A percentile compares a stretch with the other conserved stretches of the same genome.
phyloP scores from a whole-genome alignment of 139 green algal species.

The Deuterostichococcus epilithicus region DNA sequence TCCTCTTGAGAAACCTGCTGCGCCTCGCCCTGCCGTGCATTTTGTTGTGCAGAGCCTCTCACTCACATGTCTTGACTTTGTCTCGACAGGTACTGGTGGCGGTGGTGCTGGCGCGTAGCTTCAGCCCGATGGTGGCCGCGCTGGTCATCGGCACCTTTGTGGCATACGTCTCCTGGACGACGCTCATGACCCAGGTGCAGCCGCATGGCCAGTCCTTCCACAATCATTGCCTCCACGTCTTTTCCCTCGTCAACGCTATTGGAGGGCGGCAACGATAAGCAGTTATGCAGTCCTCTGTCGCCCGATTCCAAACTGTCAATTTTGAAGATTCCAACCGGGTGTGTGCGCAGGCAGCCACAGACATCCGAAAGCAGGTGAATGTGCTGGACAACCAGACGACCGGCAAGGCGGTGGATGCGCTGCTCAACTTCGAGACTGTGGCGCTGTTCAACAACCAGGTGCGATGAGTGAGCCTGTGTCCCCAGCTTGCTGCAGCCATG shows the following conservation, averaged over 20 bases:
- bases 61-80: background rate
- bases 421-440: slow-evolving; percentile 94
- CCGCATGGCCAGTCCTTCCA: background rate
- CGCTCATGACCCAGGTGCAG: slow-evolving; percentile 64
- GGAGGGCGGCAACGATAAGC: too few species aligned
- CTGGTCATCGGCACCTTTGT: slow-evolving; percentile 82
- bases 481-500: background rate
- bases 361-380: slow-evolving; percentile 69
- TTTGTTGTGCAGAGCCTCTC: too few species aligned
- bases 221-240: background rate
- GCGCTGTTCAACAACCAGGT: slow-evolving; percentile 4
- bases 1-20: too few species aligned
- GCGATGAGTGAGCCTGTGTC: background rate
- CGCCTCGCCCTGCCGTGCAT: too few species aligned
- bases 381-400: slow-evolving; percentile 84
- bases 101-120: slow-evolving; percentile 62
- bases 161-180: slow-evolving; percentile 82
- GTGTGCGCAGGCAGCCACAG: slow-evolving; percentile 11
- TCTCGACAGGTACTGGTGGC: slow-evolving; percentile 52
- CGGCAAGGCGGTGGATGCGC: slow-evolving; percentile 80
- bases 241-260: too few species aligned
- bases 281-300: too few species aligned
- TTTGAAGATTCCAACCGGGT: background rate
- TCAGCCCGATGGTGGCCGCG: slow-evolving; percentile 48
- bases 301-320: background rate